Evolutionary conservation across 441 rosid species (phyloP).

Genomic region (Erysimum cheiri): DNA sequence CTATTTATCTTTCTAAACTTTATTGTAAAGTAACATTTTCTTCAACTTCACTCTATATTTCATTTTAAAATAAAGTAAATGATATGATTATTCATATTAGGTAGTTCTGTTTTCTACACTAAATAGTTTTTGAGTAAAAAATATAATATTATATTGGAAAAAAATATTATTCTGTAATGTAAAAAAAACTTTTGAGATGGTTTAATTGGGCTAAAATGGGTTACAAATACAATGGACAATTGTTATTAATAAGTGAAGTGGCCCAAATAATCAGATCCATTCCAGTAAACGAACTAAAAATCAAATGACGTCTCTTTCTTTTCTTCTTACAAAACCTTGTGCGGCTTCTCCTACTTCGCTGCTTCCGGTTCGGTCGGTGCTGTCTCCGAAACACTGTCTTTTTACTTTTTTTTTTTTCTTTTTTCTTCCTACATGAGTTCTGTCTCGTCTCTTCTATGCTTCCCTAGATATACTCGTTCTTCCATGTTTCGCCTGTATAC

Average conservation of each 20-base stretch:
- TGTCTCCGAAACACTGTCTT: slow-evolving; percentile 1
- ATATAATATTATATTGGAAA: too few species aligned
- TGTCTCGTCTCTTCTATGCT: not conserved
- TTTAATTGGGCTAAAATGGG: slow-evolving; percentile 10
- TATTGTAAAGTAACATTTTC: too few species aligned
- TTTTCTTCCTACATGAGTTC: not conserved
- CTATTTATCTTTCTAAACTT: too few species aligned
- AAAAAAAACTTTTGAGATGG: too few species aligned
- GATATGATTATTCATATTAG: too few species aligned
- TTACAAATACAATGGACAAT: not conserved
- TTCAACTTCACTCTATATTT: too few species aligned
- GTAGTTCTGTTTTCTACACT: too few species aligned
- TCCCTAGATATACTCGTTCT: not conserved
- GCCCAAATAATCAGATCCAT: slow-evolving; percentile 9
- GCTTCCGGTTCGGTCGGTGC: slow-evolving; percentile 8
- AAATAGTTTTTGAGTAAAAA: too few species aligned
- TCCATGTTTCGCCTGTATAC: not conserved
- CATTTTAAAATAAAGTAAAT: too few species aligned
- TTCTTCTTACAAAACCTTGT: slow-evolving; percentile 23
- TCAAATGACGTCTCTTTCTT: not conserved
- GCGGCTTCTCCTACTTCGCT: slow-evolving; percentile 20
- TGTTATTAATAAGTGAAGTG: not conserved
- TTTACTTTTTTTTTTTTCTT: too few species aligned
- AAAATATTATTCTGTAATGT: too few species aligned
- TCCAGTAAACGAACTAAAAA: not conserved